Conservation (phyloP, 805 yeast genomes). For the Candida berthetii region DNA sequence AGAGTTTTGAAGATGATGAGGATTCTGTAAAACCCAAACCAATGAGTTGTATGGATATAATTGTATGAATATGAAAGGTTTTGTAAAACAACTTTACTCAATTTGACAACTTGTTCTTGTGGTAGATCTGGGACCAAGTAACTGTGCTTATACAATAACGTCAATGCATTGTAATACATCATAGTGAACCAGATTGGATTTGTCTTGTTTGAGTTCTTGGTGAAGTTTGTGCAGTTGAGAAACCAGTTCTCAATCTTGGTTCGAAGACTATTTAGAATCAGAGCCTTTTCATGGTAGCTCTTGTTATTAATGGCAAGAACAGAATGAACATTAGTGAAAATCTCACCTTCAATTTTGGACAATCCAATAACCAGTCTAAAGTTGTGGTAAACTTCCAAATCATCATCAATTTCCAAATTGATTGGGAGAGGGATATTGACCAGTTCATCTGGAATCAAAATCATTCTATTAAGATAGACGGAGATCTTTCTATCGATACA, state of each 20-base stretch:
- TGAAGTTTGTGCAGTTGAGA: conserved; percentile 13
- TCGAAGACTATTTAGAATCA: conserved; percentile 8
- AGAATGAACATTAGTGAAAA: conserved; percentile 40
- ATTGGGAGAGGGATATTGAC: conserved; percentile 41
- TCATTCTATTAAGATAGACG: conserved; percentile 44
- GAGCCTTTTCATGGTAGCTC: conserved; percentile 4
- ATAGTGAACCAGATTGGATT: conserved; percentile 26
- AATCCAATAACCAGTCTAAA: conserved; percentile 37
- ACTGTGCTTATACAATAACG: conserved; percentile 43
- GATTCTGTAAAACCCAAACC: conserved; percentile 46
- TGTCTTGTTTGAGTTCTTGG: conserved; percentile 3
- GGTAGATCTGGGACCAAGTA: conserved; percentile 40
- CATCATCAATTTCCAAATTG: conserved; percentile 25
- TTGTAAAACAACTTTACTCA: conserved; percentile 40
- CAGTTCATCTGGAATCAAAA: conserved; percentile 44
- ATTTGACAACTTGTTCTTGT: conserved; percentile 28
- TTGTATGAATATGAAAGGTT: conserved; percentile 40
- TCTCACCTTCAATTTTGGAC: conserved; percentile 41
- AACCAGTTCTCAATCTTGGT: conserved; percentile 29
- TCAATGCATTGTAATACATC: conserved; percentile 41
- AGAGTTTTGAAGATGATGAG: conserved; percentile 41
- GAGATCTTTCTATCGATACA: conserved; percentile 43
- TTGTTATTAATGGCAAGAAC: conserved; percentile 30
- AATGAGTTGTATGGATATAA: conserved; percentile 33
- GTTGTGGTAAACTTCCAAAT: conserved; percentile 32